Conservation (phyloP, 805 yeast genomes). For the Wickerhamiella bombiphila region DNA sequence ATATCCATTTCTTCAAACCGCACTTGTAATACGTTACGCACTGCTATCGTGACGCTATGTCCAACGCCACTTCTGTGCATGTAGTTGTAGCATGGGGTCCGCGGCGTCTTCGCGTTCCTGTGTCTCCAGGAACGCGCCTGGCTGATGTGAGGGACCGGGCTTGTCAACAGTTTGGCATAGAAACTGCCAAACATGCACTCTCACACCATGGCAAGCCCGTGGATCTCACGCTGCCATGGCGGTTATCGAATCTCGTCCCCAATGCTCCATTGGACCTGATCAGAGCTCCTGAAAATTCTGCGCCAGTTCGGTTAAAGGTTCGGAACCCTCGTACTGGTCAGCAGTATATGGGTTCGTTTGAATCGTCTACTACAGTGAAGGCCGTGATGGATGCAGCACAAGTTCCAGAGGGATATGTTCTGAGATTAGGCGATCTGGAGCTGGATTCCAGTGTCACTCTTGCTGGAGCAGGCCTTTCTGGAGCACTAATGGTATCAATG, state of each 20-base stretch:
- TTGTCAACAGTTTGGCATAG: conserved; percentile 9
- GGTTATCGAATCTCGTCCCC: conserved; percentile 15
- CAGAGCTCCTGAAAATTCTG: background rate
- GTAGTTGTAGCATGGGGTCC: conserved; percentile 9
- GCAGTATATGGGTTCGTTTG: conserved; percentile 14
- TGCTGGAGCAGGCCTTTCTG: background rate
- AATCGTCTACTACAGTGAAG: conserved; percentile 2
- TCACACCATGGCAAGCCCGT: conserved; percentile 10
- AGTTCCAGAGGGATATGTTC: background rate
- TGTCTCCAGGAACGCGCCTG: conserved; percentile 13
- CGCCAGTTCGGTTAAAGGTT: conserved; percentile 12
- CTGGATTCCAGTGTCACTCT: background rate
- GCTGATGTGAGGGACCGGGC: conserved; percentile 13
- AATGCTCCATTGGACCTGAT: conserved; percentile 14
- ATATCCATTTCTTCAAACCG: too few relatives aligned
- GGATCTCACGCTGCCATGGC: conserved; percentile 14
- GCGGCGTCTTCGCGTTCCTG: conserved; percentile 12
- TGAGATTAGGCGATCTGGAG: background rate
- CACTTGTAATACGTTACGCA: too few relatives aligned
- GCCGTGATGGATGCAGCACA: conserved; percentile 8
- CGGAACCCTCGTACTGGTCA: conserved; percentile 6
- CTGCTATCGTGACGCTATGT: too few relatives aligned
- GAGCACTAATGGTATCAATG: too few relatives aligned
- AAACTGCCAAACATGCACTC: conserved; percentile 9
- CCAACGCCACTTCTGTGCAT: background rate